Evolutionary conservation across 2,329 filamentous ascomycete genomes (phyloP), one percentile per base, ranked within the genome.

Genomic region (Paraphaeosphaeria sporulosa): DNA sequence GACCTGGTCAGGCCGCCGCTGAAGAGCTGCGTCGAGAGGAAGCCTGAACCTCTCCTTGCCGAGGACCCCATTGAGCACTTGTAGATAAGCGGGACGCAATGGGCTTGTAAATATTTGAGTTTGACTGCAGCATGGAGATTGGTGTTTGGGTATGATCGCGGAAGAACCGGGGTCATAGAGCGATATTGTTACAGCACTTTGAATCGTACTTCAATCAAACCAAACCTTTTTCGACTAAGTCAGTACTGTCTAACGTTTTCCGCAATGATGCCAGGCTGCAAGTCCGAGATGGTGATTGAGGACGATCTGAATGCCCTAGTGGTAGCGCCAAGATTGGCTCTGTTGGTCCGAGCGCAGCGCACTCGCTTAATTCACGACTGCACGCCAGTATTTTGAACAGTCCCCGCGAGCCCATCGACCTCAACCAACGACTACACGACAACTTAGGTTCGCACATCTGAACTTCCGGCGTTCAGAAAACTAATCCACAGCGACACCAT

Each of bases 1-100:
- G 93, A 96, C 64, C 87, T 99, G 60, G 86, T 98, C n/a, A 84
- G 88, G 61, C 92, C 93, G 23, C 95, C 95, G 0, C 81, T 96
- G 61, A 87, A 87, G 75, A 86, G 85, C 55, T 90, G 86, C 62
- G 71, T 94, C 12, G 77, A 82, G 58, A 78, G 85, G 17, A 78
- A 78, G 32, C 84, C 85, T 65, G 81, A 89, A 21, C 87, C 89
- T 74, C 79, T 96, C 30, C 82, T 96, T 8, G 90, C 91, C 0
- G 93, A 96, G 76, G 91, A 94, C 61, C 92, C 92, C 0, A 91
- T 96, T 63, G 92, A 96, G 79, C 92, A 95, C 75, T 62, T 69
- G 38, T 73, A 69, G 61, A 55, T 34, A 42, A 19, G 21, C 2
- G 25, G n/a, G 21, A 23, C 5, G 43, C n/a, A 40, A 2, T 27